These are phyloP conservation scores for Protomyces macrosporus DNA, from an alignment of 1,139 yeast species.

Conservation along the genomic window DNA sequence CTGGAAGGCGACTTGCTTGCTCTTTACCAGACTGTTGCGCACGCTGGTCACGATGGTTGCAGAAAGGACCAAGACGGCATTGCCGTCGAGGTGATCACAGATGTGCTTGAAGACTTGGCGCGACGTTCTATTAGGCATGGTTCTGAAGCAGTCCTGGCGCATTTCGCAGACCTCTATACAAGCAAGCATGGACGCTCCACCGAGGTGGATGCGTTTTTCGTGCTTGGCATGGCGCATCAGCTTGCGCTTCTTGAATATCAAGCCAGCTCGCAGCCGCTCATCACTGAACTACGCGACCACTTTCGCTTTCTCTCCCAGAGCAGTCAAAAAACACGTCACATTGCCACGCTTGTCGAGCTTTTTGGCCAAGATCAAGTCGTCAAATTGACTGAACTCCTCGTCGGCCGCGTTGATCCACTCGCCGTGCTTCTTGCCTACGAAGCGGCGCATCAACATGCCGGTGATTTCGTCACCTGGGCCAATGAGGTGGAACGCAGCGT, in stretches of 20 bases:
- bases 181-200: background rate
- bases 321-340: background rate
- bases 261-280: background rate
- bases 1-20: constrained; percentile 5
- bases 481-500: constrained; percentile 4
- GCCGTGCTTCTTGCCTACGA: constrained; percentile 2
- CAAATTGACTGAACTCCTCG: constrained; percentile 2
- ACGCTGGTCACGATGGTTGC: background rate
- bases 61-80: background rate
- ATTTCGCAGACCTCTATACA: background rate
- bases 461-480: constrained; percentile 19
- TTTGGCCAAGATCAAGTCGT: constrained; percentile 1
- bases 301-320: background rate
- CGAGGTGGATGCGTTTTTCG: background rate
- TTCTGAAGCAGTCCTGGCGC: background rate
- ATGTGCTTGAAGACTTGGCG: background rate
- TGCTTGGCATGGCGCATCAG: background rate
- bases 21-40: background rate
- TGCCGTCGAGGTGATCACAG: background rate
- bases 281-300: background rate
- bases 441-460: background rate
- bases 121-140: background rate
- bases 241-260: background rate
- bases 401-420: constrained; percentile 6
- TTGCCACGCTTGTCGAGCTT: background rate